Conservation (phyloP, 805 yeast genomes). For the Metschnikowia noctiluminum region DNA sequence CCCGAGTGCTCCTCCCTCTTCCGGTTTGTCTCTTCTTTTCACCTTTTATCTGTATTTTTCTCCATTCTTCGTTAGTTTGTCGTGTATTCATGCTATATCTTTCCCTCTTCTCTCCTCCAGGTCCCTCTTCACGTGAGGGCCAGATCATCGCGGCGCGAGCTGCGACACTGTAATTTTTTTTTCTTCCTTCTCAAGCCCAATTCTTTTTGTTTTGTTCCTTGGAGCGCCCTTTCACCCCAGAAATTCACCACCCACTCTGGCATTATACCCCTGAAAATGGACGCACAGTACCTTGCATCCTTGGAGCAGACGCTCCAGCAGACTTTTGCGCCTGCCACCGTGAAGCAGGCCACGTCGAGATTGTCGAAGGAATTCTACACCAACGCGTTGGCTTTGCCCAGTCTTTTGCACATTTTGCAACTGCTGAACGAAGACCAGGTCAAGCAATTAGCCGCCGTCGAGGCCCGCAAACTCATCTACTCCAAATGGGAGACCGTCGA, state of each 20-base stretch:
- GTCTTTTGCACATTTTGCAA: slow-evolving; percentile 78
- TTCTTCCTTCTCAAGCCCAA: not conserved
- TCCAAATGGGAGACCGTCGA: slow-evolving; percentile 64
- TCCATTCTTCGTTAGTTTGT: no score
- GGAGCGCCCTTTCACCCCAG: not conserved
- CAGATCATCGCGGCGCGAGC: not conserved
- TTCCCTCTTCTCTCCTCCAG: not conserved
- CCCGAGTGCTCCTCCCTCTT: no score
- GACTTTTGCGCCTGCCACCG: slow-evolving; percentile 75
- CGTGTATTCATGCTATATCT: not conserved
- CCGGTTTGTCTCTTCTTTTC: no score
- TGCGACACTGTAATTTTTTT: not conserved
- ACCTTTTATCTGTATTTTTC: no score
- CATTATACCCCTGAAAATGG: slow-evolving; percentile 42
- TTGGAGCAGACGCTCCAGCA: slow-evolving; percentile 77
- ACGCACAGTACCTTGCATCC: slow-evolving; percentile 61
- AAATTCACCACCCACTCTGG: not conserved
- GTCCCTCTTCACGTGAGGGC: not conserved
- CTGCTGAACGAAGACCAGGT: slow-evolving; percentile 64
- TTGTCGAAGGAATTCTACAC: slow-evolving; percentile 73
- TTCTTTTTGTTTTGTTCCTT: not conserved
- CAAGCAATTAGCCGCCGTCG: slow-evolving; percentile 94
- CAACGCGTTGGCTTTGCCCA: slow-evolving; percentile 69
- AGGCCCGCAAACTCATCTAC: slow-evolving; percentile 78
- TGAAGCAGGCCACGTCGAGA: slow-evolving; percentile 77